Percentiles rank a stretch among this genome's conserved stretches.
Conservation (phyloP, 1,139 yeast species). For the Diutina siamensis region DNA sequence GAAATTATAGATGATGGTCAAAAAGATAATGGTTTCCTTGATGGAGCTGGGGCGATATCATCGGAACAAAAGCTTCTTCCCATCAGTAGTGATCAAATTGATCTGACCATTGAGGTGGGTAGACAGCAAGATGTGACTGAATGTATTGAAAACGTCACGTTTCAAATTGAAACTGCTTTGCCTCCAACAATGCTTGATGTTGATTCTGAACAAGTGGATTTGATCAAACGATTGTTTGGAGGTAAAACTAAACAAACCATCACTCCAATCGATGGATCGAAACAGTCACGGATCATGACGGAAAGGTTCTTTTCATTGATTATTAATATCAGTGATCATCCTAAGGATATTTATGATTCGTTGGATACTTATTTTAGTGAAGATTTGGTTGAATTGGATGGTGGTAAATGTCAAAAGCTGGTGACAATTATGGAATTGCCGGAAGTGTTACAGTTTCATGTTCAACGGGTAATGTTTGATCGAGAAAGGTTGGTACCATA, state of each 20-base stretch:
- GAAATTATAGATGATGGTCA: background rate
- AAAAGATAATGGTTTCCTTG: background rate
- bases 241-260: constrained; percentile 47
- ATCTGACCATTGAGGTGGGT: constrained; percentile 66
- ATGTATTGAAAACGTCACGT: constrained; percentile 89
- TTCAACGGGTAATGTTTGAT: constrained; percentile 88
- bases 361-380: constrained; percentile 78
- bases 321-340: constrained; percentile 80
- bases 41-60: too few species aligned
- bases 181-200: constrained; percentile 53
- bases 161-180: constrained; percentile 84
- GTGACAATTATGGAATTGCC: constrained; percentile 67
- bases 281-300: constrained; percentile 49
- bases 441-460: constrained; percentile 76
- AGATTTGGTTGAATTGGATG: constrained; percentile 56
- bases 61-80: constrained; percentile 17
- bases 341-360: constrained; percentile 82
- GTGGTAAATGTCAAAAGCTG: constrained; percentile 62
- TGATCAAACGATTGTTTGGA: constrained; percentile 67
- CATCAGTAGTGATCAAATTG: constrained; percentile 54
- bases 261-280: constrained; percentile 16
- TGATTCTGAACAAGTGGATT: constrained; percentile 75
- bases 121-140: constrained; percentile 97
- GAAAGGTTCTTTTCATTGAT: constrained; percentile 75
- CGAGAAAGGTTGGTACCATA: constrained; percentile 61